These are phyloP conservation scores for Trametopsis cervina DNA, from an alignment of 768 basidiomycete genomes.

Conservation along the genomic window DNA sequence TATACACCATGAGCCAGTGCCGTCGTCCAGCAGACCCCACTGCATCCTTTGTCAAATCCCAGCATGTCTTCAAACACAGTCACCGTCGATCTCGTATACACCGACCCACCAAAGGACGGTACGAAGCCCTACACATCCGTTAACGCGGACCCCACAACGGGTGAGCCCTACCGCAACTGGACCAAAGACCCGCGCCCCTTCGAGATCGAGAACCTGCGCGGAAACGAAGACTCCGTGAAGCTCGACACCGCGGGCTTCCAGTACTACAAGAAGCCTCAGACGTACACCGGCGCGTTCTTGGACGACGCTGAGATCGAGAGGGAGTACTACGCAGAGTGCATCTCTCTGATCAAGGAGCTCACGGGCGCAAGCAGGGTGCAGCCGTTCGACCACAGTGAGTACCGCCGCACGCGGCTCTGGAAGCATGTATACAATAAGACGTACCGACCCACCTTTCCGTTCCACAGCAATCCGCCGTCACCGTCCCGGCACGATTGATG, in stretches of 20 bases:
- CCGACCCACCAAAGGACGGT: conserved; percentile 21
- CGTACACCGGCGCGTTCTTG: conserved; percentile 39
- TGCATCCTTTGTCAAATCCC: too few species aligned
- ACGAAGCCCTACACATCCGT: conserved; percentile 20
- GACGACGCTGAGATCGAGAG: conserved; percentile 43
- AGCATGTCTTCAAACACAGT: conserved; percentile 14
- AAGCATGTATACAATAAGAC: too few species aligned
- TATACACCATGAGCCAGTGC: too few species aligned
- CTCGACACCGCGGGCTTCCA: conserved; percentile 50
- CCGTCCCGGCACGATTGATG: conserved; percentile 28
- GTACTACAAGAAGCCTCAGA: conserved; percentile 31
- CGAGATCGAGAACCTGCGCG: conserved; percentile 46
- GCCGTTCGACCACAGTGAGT: conserved; percentile 61
- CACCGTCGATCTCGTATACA: conserved; percentile 31
- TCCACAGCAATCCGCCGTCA: conserved; percentile 38
- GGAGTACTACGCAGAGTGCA: conserved; percentile 58
- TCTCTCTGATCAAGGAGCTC: conserved; percentile 47
- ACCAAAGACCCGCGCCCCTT: conserved; percentile 23
- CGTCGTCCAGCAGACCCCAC: too few species aligned
- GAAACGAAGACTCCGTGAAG: conserved; percentile 35
- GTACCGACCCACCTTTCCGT: neutral
- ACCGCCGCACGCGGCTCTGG: neutral
- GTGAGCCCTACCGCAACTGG: conserved; percentile 33
- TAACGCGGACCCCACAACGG: conserved; percentile 19
- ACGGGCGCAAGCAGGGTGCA: conserved; percentile 56